Percentiles rank a stretch among this genome's conserved stretches.
These are phyloP conservation scores for Aspergillus eucalypticola DNA, from an alignment of 2,329 filamentous ascomycete species.

Conservation along the genomic window DNA sequence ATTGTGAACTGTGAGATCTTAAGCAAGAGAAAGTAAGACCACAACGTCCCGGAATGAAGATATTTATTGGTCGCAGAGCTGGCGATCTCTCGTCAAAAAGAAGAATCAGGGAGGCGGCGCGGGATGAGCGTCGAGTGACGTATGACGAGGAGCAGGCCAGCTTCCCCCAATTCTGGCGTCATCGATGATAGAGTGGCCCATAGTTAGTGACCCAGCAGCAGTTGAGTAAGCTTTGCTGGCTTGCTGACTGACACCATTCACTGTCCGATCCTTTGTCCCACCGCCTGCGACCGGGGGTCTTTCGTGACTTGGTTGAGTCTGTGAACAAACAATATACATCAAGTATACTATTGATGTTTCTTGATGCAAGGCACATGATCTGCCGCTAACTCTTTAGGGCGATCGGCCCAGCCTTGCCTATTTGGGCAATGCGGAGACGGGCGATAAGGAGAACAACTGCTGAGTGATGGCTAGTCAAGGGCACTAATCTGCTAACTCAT, in stretches of 20 bases:
- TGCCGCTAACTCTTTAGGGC: slow-evolving; percentile 7
- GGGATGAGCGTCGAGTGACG: slow-evolving; percentile 38
- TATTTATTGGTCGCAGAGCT: slow-evolving; percentile 4
- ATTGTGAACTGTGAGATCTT: background rate
- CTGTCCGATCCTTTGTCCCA: background rate
- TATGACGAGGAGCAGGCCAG: slow-evolving; percentile 19
- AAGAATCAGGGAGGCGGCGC: slow-evolving; percentile 9
- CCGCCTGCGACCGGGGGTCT: background rate
- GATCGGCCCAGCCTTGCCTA: slow-evolving; percentile 15
- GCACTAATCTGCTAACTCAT: background rate
- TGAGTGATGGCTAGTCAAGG: too few species aligned
- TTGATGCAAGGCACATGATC: slow-evolving; percentile 8
- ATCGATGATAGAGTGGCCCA: slow-evolving; percentile 19
- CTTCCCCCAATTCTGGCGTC: slow-evolving; percentile 26
- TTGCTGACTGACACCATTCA: background rate
- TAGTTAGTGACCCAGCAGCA: background rate
- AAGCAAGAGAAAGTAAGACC: background rate
- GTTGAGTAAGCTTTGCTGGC: background rate
- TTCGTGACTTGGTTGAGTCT: background rate
- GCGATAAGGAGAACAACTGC: slow-evolving; percentile 3
- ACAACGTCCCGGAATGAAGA: background rate
- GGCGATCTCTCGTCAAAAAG: background rate
- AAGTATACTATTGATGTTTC: background rate
- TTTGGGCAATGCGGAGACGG: slow-evolving; percentile 17
- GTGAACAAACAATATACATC: background rate